These are phyloP conservation scores for Calonectria hawksworthii DNA, from an alignment of 2,329 filamentous ascomycete genomes.

Conservation along the genomic window DNA sequence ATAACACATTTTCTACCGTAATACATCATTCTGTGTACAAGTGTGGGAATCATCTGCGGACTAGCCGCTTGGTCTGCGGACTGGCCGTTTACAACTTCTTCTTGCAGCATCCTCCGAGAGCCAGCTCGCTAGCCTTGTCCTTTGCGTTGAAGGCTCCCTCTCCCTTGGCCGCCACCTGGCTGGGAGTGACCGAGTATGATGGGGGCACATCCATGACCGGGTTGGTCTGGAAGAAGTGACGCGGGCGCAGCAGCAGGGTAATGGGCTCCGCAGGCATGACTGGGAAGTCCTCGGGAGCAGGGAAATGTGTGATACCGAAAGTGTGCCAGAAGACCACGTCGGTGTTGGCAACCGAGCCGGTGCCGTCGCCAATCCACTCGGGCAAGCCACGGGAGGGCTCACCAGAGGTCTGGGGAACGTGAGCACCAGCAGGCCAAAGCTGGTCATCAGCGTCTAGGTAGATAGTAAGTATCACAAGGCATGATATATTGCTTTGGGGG, in stretches of 20 bases:
- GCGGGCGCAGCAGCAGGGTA: constrained; percentile 81
- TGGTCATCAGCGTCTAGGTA: constrained; percentile 80
- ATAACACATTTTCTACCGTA: constrained; percentile 26
- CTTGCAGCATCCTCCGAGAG: constrained; percentile 39
- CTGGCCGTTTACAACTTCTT: constrained; percentile 30
- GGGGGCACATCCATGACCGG: constrained; percentile 86
- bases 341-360: constrained; percentile 80
- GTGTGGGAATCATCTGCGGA: constrained; percentile 1
- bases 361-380: constrained; percentile 81
- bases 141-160: constrained; percentile 41
- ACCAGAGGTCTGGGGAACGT: constrained; percentile 90
- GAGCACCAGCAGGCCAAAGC: constrained; percentile 86
- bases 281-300: constrained; percentile 90
- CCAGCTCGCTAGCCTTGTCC: constrained; percentile 42
- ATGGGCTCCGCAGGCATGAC: constrained; percentile 93
- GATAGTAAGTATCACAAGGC: background rate
- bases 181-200: constrained; percentile 44
- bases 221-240: constrained; percentile 87
- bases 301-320: constrained; percentile 92
- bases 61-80: constrained; percentile 1
- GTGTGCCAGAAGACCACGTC: constrained; percentile 96
- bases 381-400: constrained; percentile 81
- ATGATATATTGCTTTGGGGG: no score
- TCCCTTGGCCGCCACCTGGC: constrained; percentile 46
- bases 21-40: constrained; percentile 3